Evolutionary conservation across 805 yeast genomes (phyloP).

Genomic region (Vanderwaltozyma verrucispora): DNA sequence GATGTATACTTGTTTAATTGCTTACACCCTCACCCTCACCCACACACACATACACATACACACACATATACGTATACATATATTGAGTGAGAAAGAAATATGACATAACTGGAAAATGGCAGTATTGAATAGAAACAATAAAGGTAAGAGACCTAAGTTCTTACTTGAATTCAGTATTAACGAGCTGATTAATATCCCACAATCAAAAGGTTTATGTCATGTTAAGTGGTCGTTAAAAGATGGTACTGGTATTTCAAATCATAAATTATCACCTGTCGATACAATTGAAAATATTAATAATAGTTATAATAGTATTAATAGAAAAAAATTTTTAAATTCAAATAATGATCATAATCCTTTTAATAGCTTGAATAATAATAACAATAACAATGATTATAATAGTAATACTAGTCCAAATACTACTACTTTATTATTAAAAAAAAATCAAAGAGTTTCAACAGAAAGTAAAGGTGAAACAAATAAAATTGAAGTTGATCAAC

Average conservation of each 20-base stretch:
- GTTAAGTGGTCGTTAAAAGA: constrained; percentile 57
- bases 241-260: constrained; percentile 22
- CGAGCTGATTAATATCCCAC: constrained; percentile 76
- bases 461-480: constrained; percentile 34
- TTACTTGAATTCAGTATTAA: constrained; percentile 46
- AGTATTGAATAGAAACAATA: constrained; percentile 14
- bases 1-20: too few relatives aligned
- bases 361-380: too few relatives aligned
- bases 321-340: too few relatives aligned
- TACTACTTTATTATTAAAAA: too few relatives aligned
- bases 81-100: too few relatives aligned
- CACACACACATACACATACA: too few relatives aligned
- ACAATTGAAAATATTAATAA: neutral
- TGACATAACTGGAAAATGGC: too few relatives aligned
- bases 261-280: neutral
- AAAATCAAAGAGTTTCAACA: constrained; percentile 6
- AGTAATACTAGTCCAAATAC: too few relatives aligned
- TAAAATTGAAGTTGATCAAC: constrained; percentile 36
- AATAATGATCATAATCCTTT: constrained; percentile 16
- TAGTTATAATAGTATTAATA: too few relatives aligned
- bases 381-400: too few relatives aligned
- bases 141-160: constrained; percentile 48
- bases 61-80: too few relatives aligned
- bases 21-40: too few relatives aligned
- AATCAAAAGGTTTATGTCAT: constrained; percentile 55